phyloP scores from a whole-genome alignment of 2,329 filamentous ascomycete species.

The Ceratocystis smalleyi region DNA sequence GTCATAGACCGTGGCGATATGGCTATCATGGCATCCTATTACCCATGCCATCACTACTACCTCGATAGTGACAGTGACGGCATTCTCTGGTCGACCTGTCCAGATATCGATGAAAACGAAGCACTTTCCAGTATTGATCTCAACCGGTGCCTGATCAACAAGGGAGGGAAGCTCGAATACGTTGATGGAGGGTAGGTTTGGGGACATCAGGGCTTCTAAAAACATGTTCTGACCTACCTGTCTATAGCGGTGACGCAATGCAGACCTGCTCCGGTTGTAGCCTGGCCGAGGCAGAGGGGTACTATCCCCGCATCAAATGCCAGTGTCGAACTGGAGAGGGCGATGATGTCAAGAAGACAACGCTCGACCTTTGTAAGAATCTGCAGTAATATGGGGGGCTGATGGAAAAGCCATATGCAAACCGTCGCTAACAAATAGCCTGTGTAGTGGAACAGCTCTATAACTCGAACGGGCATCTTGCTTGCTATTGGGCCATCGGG shows the following conservation, averaged over 20 bases:
- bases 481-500: not conserved
- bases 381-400: not conserved
- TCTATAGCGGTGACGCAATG: slow-evolving; percentile 1
- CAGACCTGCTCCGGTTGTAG: not conserved
- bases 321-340: not conserved
- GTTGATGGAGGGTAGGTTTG: slow-evolving; percentile 4
- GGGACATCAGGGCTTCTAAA: not conserved
- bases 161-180: slow-evolving; percentile 3
- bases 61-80: not conserved
- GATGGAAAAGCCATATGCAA: not conserved
- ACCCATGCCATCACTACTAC: slow-evolving; percentile 2
- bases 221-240: not conserved
- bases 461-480: slow-evolving; percentile 6
- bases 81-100: not conserved
- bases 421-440: not conserved
- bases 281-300: not conserved
- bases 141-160: slow-evolving; percentile 8
- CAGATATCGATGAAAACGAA: slow-evolving; percentile 4
- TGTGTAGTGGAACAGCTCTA: slow-evolving; percentile 8
- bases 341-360: not conserved
- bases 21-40: not conserved
- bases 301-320: slow-evolving; percentile 1
- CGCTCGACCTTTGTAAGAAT: slow-evolving; percentile 2
- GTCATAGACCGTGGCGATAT: not conserved
- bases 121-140: slow-evolving; percentile 1